These are phyloP conservation scores for Paratinospora sagittata DNA, from an alignment of 164 flowering plant genomes.

Conservation along the genomic window DNA sequence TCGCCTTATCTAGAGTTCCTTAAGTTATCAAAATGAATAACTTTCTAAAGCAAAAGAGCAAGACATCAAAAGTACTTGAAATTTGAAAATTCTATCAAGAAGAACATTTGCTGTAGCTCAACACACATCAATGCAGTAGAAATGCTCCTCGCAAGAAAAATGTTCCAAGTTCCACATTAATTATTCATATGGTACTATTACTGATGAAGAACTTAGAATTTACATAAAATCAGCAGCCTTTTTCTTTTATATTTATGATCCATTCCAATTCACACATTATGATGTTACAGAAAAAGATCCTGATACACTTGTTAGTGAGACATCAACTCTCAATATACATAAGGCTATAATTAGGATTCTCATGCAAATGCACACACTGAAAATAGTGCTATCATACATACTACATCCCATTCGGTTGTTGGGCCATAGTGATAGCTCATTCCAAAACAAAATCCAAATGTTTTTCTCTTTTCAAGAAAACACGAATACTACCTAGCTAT, in stretches of 20 bases:
- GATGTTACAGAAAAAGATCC: not conserved
- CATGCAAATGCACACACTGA: not conserved
- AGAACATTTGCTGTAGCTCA: not conserved
- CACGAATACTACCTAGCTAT: too few species aligned
- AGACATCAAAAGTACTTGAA: not conserved
- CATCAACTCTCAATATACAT: not conserved
- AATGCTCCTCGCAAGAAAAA: not conserved
- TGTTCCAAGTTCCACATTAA: not conserved
- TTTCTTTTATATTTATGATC: not conserved
- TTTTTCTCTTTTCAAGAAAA: too few species aligned
- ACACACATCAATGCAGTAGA: not conserved
- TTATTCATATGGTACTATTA: too few species aligned
- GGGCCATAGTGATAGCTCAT: not conserved
- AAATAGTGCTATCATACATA: too few species aligned
- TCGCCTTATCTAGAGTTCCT: not conserved
- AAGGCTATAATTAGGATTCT: not conserved
- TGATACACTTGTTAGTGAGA: not conserved
- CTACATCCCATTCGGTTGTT: not conserved
- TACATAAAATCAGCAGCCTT: too few species aligned
- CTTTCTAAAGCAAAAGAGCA: not conserved
- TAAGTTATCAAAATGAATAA: too few species aligned
- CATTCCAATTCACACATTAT: not conserved
- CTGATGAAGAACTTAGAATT: not conserved
- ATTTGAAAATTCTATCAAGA: not conserved
- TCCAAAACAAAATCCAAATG: not conserved